Base-by-base conservation (phyloP, 495 filamentous ascomycete genomes). In the Filosporella fistucella region DNA sequence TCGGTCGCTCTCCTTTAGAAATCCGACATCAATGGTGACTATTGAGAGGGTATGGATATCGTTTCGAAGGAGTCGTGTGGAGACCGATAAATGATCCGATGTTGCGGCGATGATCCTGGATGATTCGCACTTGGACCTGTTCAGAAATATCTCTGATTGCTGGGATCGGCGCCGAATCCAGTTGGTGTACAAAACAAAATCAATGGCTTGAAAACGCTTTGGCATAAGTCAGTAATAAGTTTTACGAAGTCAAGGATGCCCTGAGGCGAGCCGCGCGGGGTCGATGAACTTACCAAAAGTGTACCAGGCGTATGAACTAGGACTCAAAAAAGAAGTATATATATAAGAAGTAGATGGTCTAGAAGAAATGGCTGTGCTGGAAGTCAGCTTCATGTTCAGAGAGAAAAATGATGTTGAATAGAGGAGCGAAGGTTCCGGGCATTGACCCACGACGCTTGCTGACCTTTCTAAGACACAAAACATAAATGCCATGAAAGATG, bases 181-280 rank as follows among this genome's bases (percentile, higher is more conserved):
- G 32, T 44, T 22, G 38, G 45, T 2, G 23, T 40, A 17, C 6
- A 45, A 34, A 47, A 47, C 49, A 33, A 55, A 36, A 36, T 20
- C 24, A 33, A 39, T 40, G n/a, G 22, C 29, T 44, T 26, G 10
- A 28, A 14, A 24, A 25, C 42, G 52, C 46, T 55, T 45, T 30
- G 52, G 35, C 47, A 50, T 49, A 54, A 55, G 24, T 50, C 21
- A 46, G 47, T 45, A 32, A 34, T 50, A 50, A 29, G 52, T 50
- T 47, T 44, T 45, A 37, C 10, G 13, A 26, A 28, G 22, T 18
- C 41, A 23, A 55, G 41, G 46, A 42, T 55, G 28, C 23, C 36
- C 26, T 26, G 36, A 49, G 13, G 7, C 17, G 6, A 38, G 39
- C 36, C 21, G 51, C 34, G 51, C 45, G 33, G 51, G 30, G 17